These are phyloP conservation scores for Penicillium psychrofluorescens DNA, from an alignment of 495 filamentous ascomycete species.

Conservation along the genomic window DNA sequence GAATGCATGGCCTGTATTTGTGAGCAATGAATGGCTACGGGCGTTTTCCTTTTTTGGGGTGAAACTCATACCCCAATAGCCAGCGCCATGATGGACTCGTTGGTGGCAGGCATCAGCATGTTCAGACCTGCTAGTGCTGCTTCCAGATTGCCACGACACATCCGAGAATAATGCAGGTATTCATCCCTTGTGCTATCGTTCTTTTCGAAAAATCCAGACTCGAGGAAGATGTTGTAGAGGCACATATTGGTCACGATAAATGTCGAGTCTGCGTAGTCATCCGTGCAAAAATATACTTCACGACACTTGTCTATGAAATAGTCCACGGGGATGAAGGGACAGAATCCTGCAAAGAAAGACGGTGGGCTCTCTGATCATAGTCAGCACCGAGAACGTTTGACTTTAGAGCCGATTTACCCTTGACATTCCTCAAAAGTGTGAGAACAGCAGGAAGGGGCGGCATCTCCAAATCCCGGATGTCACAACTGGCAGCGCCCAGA, in stretches of 20 bases:
- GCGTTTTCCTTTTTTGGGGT: too few species aligned
- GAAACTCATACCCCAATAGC: conserved; percentile 44
- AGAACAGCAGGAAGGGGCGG: conserved; percentile 48
- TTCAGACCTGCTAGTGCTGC: conserved; percentile 49
- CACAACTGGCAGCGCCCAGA: conserved; percentile 22
- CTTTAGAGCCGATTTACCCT: conserved; percentile 23
- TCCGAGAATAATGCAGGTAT: conserved; percentile 29
- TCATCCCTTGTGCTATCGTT: conserved; percentile 19
- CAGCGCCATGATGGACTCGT: conserved; percentile 53
- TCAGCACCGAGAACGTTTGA: not conserved
- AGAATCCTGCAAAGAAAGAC: conserved; percentile 19
- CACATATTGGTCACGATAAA: conserved; percentile 51
- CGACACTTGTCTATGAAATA: conserved; percentile 53
- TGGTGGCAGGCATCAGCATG: conserved; percentile 48
- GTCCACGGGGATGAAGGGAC: conserved; percentile 39
- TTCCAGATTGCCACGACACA: conserved; percentile 53
- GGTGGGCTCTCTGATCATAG: conserved; percentile 16
- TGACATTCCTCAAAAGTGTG: conserved; percentile 40
- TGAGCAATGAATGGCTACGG: not conserved
- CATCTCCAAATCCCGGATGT: conserved; percentile 44
- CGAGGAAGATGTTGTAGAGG: conserved; percentile 50
- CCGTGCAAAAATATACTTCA: conserved; percentile 51
- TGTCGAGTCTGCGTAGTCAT: conserved; percentile 46
- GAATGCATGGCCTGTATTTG: conserved; percentile 40
- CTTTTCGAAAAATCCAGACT: conserved; percentile 29